phyloP scores from a whole-genome alignment of 371 early-diverging fungal species.

The Conidiobolus incongruus region DNA sequence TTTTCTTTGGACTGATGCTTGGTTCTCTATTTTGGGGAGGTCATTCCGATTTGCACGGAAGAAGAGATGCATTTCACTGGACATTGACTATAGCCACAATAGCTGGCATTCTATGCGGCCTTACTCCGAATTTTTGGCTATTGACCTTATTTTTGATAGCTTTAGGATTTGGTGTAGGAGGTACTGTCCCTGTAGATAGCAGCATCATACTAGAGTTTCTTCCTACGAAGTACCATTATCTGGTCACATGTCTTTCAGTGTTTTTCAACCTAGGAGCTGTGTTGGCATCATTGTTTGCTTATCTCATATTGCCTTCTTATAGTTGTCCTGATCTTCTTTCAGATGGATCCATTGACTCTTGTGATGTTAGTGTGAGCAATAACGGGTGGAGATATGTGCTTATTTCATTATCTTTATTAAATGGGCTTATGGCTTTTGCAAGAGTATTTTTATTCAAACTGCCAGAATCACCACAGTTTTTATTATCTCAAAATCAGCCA shows the following conservation, averaged over 20 bases:
- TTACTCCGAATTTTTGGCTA: conserved; percentile 31
- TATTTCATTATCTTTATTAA: conserved; percentile 22
- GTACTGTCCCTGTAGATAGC: conserved; percentile 77
- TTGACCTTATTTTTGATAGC: conserved; percentile 36
- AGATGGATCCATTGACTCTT: conserved; percentile 9
- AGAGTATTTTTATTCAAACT: conserved; percentile 40
- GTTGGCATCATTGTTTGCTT: conserved; percentile 38
- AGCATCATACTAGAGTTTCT: conserved; percentile 66
- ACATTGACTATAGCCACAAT: conserved; percentile 45
- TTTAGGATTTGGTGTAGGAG: conserved; percentile 72
- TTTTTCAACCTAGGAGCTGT: conserved; percentile 71
- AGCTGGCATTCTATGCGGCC: conserved; percentile 43
- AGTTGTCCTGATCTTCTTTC: conserved; percentile 30
- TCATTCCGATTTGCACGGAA: conserved; percentile 45
- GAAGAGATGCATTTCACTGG: conserved; percentile 49
- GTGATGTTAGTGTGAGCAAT: conserved; percentile 28
- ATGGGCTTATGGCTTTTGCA: conserved; percentile 41
- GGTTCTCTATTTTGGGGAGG: conserved; percentile 68
- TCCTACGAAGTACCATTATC: conserved; percentile 50
- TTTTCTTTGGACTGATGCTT: conserved; percentile 59
- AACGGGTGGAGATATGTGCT: conserved; percentile 60
- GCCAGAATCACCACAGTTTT: conserved; percentile 59
- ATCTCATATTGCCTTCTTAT: neutral
- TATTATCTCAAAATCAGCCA: conserved; percentile 33
- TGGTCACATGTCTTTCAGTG: conserved; percentile 60